Conservation (phyloP, 1,284 basidiomycete genomes). For the Psilocybe mexicana region DNA sequence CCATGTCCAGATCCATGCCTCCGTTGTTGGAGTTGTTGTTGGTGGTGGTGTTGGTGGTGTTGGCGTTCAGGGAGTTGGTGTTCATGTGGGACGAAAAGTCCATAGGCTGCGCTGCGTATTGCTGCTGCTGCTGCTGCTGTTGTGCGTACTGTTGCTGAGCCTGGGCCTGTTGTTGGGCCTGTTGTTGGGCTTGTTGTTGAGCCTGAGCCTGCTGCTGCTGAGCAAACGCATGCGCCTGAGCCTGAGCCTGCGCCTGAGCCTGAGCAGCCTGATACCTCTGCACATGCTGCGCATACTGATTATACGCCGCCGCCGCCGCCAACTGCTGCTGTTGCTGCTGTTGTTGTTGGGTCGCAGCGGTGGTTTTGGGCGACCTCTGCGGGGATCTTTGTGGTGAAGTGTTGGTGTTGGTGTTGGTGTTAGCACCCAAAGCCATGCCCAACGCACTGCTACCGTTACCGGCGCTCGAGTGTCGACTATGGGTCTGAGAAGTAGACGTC, state of each 20-base stretch:
- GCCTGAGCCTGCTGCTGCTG: constrained; percentile 16
- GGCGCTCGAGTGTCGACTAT: not conserved
- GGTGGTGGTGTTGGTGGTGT: not conserved
- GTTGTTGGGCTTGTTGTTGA: constrained; percentile 15
- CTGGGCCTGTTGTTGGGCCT: constrained; percentile 19
- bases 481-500: too few species aligned
- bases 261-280: constrained; percentile 12
- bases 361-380: too few species aligned
- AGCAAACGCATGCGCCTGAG: constrained; percentile 12
- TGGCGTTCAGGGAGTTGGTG: not conserved
- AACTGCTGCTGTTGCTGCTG: not conserved
- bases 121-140: constrained; percentile 9
- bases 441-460: not conserved
- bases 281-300: constrained; percentile 7
- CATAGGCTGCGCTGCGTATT: not conserved
- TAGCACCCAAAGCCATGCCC: not conserved
- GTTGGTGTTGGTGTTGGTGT: too few species aligned
- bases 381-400: not conserved
- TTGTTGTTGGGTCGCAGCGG: not conserved
- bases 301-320: not conserved
- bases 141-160: constrained; percentile 21
- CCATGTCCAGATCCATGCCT: not conserved
- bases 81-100: not conserved
- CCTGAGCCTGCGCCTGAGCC: constrained; percentile 12
- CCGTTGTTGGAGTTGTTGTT: not conserved